phyloP scores from a whole-genome alignment of 2,329 filamentous ascomycete species.

The Trichoderma lentiforme region DNA sequence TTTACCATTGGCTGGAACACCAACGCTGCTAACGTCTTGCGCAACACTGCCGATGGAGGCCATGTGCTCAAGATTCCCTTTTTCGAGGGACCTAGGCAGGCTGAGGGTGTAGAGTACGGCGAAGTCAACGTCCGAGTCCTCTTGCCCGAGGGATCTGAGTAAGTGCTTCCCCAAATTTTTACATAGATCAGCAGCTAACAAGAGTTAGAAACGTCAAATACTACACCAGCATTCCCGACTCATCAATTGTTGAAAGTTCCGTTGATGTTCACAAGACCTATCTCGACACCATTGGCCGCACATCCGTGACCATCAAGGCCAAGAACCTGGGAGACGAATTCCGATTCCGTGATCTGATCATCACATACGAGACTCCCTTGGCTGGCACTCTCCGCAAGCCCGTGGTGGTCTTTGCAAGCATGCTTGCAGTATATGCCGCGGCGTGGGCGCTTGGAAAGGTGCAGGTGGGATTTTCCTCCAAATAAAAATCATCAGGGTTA shows the following conservation, averaged over 20 bases:
- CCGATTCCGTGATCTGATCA: conserved; percentile 75
- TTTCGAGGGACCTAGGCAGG: conserved; percentile 83
- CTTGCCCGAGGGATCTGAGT: conserved; percentile 87
- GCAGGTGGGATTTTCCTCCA: conserved; percentile 70
- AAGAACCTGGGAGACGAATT: conserved; percentile 89
- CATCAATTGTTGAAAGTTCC: conserved; percentile 55
- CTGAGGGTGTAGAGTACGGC: conserved; percentile 83
- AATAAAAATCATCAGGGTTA: conserved; percentile 28
- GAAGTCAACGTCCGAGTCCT: conserved; percentile 76
- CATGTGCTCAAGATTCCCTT: conserved; percentile 90
- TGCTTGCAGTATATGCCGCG: conserved; percentile 69
- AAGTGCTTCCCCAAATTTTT: conserved; percentile 35
- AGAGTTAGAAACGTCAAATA: conserved; percentile 74
- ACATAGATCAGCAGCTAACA: conserved; percentile 26
- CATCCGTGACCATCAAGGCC: conserved; percentile 73
- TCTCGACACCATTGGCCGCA: conserved; percentile 89
- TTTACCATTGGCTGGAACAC: conserved; percentile 97
- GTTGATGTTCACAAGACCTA: conserved; percentile 76
- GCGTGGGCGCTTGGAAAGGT: conserved; percentile 74
- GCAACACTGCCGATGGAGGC: conserved; percentile 61
- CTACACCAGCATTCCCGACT: conserved; percentile 65
- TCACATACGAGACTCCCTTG: conserved; percentile 83
- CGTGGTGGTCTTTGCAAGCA: conserved; percentile 70
- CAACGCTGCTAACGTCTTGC: conserved; percentile 72
- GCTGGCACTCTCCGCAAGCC: conserved; percentile 79